phyloP scores from a whole-genome alignment of 2,329 filamentous ascomycete species.

The Sporothrix pallida region DNA sequence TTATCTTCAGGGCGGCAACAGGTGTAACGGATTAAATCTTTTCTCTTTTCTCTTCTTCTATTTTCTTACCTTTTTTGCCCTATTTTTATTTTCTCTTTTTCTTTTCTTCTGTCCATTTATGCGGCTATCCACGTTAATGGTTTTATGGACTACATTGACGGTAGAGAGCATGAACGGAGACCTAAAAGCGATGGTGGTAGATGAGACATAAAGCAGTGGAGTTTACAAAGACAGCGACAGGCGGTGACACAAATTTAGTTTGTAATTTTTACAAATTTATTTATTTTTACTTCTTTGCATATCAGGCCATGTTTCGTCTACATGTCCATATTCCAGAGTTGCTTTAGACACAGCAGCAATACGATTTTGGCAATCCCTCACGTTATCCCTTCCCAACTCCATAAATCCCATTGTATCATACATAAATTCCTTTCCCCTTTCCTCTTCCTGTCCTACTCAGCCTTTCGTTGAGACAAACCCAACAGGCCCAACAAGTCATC shows the following conservation, averaged over 20 bases:
- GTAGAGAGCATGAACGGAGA: constrained; percentile 10
- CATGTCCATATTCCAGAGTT: neutral
- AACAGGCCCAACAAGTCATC: constrained; percentile 57
- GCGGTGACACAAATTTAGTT: neutral
- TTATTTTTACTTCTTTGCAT: too few species aligned
- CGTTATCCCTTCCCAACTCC: neutral
- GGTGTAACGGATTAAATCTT: constrained; percentile 7
- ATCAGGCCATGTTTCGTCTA: neutral
- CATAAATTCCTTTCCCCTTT: neutral
- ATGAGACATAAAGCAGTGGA: neutral
- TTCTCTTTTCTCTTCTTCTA: neutral
- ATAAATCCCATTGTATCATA: neutral
- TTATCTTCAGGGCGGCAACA: constrained; percentile 16
- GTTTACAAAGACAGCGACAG: neutral
- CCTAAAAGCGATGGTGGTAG: neutral
- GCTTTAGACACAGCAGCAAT: neutral
- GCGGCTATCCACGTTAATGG: neutral
- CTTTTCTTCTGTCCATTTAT: neutral
- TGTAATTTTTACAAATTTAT: neutral
- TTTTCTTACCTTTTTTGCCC: neutral
- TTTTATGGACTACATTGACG: too few species aligned
- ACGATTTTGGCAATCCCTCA: neutral
- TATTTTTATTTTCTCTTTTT: neutral
- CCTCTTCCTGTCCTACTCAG: neutral
- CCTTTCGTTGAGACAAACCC: constrained; percentile 47